Evolutionary conservation across 169 alveolate genomes (phyloP).

Genomic region (Plasmodium blacklocki): DNA sequence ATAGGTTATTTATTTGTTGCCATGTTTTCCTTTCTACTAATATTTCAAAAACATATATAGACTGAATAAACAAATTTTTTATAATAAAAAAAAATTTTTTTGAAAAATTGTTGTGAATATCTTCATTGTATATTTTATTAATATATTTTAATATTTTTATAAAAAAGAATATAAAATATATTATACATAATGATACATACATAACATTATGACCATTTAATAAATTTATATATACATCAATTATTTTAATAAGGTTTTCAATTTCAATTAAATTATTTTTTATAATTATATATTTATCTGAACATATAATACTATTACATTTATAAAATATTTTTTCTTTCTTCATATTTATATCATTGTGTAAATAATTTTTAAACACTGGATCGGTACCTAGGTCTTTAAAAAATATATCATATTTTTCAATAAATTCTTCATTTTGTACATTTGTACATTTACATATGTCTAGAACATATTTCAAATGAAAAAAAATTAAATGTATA

Average conservation of each 20-base stretch:
- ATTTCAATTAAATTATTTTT: slow-evolving; percentile 50
- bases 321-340: slow-evolving; percentile 54
- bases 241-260: slow-evolving; percentile 34
- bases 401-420: slow-evolving; percentile 23
- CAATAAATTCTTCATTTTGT: neutral
- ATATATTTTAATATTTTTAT: slow-evolving; percentile 23
- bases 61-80: slow-evolving; percentile 53
- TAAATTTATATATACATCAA: slow-evolving; percentile 24
- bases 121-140: slow-evolving; percentile 13
- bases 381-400: slow-evolving; percentile 15
- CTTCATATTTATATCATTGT: slow-evolving; percentile 20
- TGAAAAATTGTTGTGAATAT: neutral
- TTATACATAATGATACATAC: neutral
- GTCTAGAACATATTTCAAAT: slow-evolving; percentile 18
- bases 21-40: slow-evolving; percentile 2
- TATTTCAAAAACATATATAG: slow-evolving; percentile 48
- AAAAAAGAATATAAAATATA: slow-evolving; percentile 50
- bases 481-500: slow-evolving; percentile 27
- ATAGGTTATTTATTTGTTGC: neutral
- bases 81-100: slow-evolving; percentile 38
- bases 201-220: neutral
- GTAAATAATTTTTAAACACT: slow-evolving; percentile 24
- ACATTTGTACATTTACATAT: neutral
- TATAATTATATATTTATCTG: slow-evolving; percentile 26
- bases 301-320: neutral